phyloP scores from a whole-genome alignment of 2,329 filamentous ascomycete genomes.

The Fusarium acutatum region DNA sequence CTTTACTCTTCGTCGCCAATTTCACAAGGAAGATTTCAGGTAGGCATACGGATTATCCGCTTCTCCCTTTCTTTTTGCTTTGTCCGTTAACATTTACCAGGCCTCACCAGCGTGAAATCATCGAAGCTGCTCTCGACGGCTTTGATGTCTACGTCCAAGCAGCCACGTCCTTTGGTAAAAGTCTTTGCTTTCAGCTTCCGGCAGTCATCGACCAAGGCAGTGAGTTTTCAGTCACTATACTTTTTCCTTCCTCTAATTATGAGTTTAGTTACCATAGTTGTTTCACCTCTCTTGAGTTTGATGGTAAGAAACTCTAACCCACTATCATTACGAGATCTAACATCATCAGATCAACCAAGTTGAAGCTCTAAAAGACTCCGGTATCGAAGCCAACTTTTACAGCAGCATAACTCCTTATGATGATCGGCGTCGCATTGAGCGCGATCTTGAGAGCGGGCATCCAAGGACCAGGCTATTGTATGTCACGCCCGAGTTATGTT shows the following conservation, averaged over 20 bases:
- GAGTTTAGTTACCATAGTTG: conserved; percentile 79
- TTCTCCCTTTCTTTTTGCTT: background rate
- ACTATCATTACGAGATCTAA: conserved; percentile 16
- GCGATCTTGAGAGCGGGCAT: conserved; percentile 87
- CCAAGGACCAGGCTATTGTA: conserved; percentile 86
- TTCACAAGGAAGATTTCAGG: conserved; percentile 79
- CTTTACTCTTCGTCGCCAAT: conserved; percentile 77
- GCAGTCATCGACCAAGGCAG: conserved; percentile 88
- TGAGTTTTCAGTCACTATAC: conserved; percentile 55
- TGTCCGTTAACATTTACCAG: conserved; percentile 52
- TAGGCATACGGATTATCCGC: conserved; percentile 60
- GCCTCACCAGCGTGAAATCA: conserved; percentile 87
- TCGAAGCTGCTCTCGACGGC: conserved; percentile 79
- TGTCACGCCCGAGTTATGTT: conserved; percentile 91
- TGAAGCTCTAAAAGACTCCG: conserved; percentile 75
- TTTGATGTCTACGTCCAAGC: conserved; percentile 95
- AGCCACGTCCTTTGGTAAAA: conserved; percentile 90
- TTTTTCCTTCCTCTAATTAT: conserved; percentile 25
- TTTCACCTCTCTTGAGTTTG: conserved; percentile 87
- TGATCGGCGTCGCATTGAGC: conserved; percentile 75
- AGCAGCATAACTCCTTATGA: conserved; percentile 79
- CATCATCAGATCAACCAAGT: conserved; percentile 84
- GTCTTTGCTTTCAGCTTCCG: conserved; percentile 90
- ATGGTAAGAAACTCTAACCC: conserved; percentile 67
- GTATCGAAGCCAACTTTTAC: conserved; percentile 83